Base-by-base conservation (phyloP, 495 filamentous ascomycete species). In the Sphaerosporella brunnea region DNA sequence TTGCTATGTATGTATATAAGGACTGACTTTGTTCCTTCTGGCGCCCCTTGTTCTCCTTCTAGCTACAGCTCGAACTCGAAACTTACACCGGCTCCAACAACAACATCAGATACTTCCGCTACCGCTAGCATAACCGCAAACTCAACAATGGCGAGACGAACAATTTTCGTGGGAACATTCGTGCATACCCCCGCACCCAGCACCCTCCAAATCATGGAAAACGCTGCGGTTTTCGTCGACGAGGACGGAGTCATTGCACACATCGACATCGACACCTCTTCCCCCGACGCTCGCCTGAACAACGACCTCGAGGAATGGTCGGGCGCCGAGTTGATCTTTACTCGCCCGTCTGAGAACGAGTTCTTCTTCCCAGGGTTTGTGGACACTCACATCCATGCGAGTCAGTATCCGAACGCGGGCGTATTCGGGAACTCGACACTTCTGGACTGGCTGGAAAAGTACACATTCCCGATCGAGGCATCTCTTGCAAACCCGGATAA, bases 291-390 rank as follows among this genome's bases (percentile, higher is more conserved):
- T 1, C 43, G 40, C 20, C 40, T 43, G 20, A 24, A 26, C 24
- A 24, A 32, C 23, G 19, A 34, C 23, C 13, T 51, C 8, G 19
- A 30, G 18, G 3, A 19, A 8, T 59, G 55, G 51, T 38, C 32
- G 2, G 21, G 19, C 3, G 34, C 25, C 8, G 44, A 40, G 24
- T 52, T 46, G 10, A 48, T n/a, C 2, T 23, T 58, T 13, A 23
- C 53, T 0, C 30, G 39, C 19, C 38, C 48, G 2, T 20, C 15
- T 3, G 64, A 68, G 39, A 69, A 66, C 7, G 68, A 79, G 48
- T 95, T 93, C 64, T 93, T 88, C 67, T 94, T 95, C 55, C 88
- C 88, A 0, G 88, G 88, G 11, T 93, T 96, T 61, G 79, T 96
- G 84, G 87, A 96, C 63, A 93, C 88, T 11, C 88, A 96, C 63